A percentile compares a stretch with the other conserved stretches of the same genome.
Evolutionary conservation across 1,139 yeast genomes (phyloP).

Genomic region (Magnusiomyces tetraspermus): DNA sequence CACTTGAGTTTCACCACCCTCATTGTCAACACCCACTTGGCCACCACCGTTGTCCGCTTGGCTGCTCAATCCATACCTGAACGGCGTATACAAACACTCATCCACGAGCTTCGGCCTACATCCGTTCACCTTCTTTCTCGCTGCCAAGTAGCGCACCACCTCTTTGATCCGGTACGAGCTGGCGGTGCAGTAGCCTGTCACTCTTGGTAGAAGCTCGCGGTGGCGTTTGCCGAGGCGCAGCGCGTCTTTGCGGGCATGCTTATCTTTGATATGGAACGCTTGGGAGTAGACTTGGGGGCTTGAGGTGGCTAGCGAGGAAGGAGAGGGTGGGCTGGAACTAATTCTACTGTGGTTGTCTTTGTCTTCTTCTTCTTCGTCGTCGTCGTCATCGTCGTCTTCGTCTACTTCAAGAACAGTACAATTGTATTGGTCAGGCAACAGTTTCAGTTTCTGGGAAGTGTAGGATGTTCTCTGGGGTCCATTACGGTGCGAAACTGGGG

Average conservation of each 20-base stretch:
- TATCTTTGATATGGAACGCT: constrained; percentile 72
- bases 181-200: constrained; percentile 92
- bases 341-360: too few species aligned
- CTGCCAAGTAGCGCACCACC: constrained; percentile 72
- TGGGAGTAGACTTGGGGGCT: constrained; percentile 79
- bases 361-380: too few species aligned
- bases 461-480: constrained; percentile 87
- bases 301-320: too few species aligned
- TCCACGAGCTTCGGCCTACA: constrained; percentile 88
- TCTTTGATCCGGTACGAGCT: constrained; percentile 76
- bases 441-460: constrained; percentile 75
- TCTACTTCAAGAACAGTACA: constrained; percentile 31
- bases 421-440: constrained; percentile 71
- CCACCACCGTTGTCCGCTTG: too few species aligned
- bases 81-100: constrained; percentile 88
- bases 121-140: constrained; percentile 53
- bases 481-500: too few species aligned
- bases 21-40: too few species aligned
- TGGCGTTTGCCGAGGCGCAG: constrained; percentile 87
- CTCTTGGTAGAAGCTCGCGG: constrained; percentile 55
- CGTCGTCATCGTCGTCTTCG: too few species aligned
- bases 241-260: constrained; percentile 92
- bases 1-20: too few species aligned
- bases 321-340: too few species aligned
- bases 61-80: constrained; percentile 48